phyloP scores from a whole-genome alignment of 2,329 filamentous ascomycete species.

The Clonostachys rosea region DNA sequence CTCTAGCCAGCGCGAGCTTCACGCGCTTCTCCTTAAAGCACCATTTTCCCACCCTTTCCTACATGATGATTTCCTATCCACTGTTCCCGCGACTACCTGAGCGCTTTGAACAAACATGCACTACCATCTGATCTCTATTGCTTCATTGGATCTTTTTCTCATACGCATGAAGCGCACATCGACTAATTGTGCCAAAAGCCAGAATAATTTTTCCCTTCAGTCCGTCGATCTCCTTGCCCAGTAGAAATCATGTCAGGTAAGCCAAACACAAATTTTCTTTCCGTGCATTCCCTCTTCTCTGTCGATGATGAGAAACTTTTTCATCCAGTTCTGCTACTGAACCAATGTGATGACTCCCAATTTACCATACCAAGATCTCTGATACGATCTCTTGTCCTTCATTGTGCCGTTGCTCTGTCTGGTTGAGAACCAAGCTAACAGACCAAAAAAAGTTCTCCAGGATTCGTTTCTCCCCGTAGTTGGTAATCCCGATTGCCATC shows the following conservation, averaged over 20 bases:
- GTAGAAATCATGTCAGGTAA: not conserved
- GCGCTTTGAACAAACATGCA: conserved; percentile 65
- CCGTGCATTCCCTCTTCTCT: conserved; percentile 6
- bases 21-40: too few species aligned
- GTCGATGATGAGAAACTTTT: conserved; percentile 58
- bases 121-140: conserved; percentile 60
- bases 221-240: not conserved
- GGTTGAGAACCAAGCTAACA: not conserved
- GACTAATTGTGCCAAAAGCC: too few species aligned
- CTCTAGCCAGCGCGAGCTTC: too few species aligned
- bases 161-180: too few species aligned
- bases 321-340: conserved; percentile 76
- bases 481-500: too few species aligned
- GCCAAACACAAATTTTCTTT: conserved; percentile 2
- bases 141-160: too few species aligned
- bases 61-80: conserved; percentile 52
- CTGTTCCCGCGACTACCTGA: conserved; percentile 59
- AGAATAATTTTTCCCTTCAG: not conserved
- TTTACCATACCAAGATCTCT: conserved; percentile 63
- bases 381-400: conserved; percentile 24
- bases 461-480: not conserved
- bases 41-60: not conserved
- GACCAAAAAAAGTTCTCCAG: not conserved
- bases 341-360: conserved; percentile 57
- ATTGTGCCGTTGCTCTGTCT: not conserved